Evolutionary conservation across 495 filamentous ascomycete genomes (phyloP).

Genomic region (Trichoderma parareesei): DNA sequence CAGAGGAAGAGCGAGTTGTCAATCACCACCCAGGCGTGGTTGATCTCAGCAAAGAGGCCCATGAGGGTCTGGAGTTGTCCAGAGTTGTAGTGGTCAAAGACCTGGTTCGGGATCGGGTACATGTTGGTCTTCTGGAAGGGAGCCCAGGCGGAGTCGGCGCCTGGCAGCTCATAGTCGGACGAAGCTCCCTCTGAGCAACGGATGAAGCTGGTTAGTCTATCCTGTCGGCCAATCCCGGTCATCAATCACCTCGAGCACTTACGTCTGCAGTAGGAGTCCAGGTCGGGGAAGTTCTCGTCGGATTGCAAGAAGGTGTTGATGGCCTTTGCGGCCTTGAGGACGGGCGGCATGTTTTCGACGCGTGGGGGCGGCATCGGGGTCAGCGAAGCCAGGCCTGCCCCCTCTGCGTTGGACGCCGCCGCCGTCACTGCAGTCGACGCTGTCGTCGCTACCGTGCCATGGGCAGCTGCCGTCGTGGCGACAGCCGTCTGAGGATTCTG

Average conservation of each 20-base stretch:
- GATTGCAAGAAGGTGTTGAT: conserved; percentile 67
- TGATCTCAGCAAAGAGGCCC: conserved; percentile 86
- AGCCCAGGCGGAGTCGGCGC: conserved; percentile 60
- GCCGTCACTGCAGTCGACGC: conserved; percentile 11
- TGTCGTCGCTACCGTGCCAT: not conserved
- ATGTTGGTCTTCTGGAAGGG: conserved; percentile 78
- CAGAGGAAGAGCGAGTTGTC: conserved; percentile 94
- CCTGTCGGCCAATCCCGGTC: not conserved
- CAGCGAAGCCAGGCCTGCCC: not conserved
- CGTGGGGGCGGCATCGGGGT: conserved; percentile 14
- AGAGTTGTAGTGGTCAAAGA: conserved; percentile 83
- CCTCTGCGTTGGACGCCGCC: conserved; percentile 1
- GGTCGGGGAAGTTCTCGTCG: conserved; percentile 77
- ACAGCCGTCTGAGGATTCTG: not conserved
- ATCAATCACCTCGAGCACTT: conserved; percentile 31
- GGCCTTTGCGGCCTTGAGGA: conserved; percentile 73
- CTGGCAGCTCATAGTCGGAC: conserved; percentile 76
- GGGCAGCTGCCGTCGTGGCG: not conserved
- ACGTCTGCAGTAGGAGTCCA: conserved; percentile 88
- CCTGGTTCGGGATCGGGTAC: conserved; percentile 77
- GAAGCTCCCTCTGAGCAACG: conserved; percentile 57
- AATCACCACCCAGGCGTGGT: conserved; percentile 91
- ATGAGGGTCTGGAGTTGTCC: conserved; percentile 77
- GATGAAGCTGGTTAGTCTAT: not conserved
- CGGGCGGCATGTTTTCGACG: conserved; percentile 36